Base-by-base conservation (phyloP, 441 rosid species). In the Eruca vesicaria region DNA sequence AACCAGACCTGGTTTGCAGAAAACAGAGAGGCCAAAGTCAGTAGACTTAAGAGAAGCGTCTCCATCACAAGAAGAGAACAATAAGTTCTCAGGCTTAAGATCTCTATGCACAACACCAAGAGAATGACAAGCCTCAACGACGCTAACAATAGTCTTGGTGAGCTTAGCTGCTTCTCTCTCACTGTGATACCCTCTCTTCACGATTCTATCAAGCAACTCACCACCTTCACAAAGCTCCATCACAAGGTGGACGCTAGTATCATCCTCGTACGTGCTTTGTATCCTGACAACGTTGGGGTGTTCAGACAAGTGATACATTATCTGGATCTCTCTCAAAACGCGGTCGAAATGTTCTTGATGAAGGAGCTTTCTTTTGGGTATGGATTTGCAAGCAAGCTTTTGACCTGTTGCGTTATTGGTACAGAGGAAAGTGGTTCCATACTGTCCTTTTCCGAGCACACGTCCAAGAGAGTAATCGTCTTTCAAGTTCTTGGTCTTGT, bases 1-100 rank as follows among this genome's bases (percentile, higher is more conserved):
- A 72, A 19, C 7, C 8, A 61, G 59, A 93, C 98, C 98, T 78
- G 98, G 97, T 83, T 88, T 88, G 75, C 82, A 86, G 83, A 93
- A 93, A 38, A 86, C 81, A 57, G 98, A 93, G 59, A 93, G 88
- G 4, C 98, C 98, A 83, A 93, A 93, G 78, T 93, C 98, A 0
- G 88, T 91, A 6, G 97, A 86, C 69, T 89, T 90, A 59, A 93
- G 90, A 74, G 83, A 66, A 60, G 96, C 84, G 74, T 89, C 96
- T 41, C 91, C 96, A 60, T 72, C 87, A 41, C 79, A 72, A 73
- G 75, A 81, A 82, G 84, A 72, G 63, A 93, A 93, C 89, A 93
- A 86, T 85, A 93, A 91, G 78, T 93, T 91, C 84, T 93, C 97
- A 64, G 97, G 98, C 76, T 93, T 93, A 60, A 93, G 91, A 81